Conservation (phyloP, 257 asterid genomes). For the Dorcoceras hygrometricum region DNA sequence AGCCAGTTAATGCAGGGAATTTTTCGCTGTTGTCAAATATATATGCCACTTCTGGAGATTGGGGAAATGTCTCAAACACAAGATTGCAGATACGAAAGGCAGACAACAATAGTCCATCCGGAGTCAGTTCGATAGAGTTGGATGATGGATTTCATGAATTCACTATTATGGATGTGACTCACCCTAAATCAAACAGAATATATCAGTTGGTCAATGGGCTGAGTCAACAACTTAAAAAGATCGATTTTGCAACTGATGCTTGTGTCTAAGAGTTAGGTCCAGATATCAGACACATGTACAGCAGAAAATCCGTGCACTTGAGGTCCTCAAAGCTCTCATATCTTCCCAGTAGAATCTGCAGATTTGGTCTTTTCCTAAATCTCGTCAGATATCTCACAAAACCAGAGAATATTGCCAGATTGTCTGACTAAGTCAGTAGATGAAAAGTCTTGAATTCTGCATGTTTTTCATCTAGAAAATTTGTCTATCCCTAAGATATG, state of each 20-base stretch:
- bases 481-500: not conserved
- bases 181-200: constrained; percentile 54
- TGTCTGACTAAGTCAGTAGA: not conserved
- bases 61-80: constrained; percentile 58
- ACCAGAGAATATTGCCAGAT: not conserved
- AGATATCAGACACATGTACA: not conserved
- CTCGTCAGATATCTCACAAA: not conserved
- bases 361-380: not conserved
- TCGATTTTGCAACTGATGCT: constrained; percentile 28
- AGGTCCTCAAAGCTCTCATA: not conserved
- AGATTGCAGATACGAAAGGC: constrained; percentile 51
- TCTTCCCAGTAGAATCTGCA: not conserved
- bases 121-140: constrained; percentile 54
- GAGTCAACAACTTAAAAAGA: constrained; percentile 51
- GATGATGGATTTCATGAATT: constrained; percentile 57
- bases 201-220: constrained; percentile 49
- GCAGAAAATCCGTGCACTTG: not conserved
- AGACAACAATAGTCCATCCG: constrained; percentile 40
- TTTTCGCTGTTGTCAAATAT: constrained; percentile 50
- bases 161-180: constrained; percentile 59
- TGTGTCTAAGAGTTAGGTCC: constrained; percentile 12
- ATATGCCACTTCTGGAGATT: constrained; percentile 59
- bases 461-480: not conserved
- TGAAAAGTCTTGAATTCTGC: not conserved
- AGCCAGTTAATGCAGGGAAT: constrained; percentile 44